Base-by-base conservation (phyloP, 1,139 yeast species). In the Groenewaldozyma auringiensis region DNA sequence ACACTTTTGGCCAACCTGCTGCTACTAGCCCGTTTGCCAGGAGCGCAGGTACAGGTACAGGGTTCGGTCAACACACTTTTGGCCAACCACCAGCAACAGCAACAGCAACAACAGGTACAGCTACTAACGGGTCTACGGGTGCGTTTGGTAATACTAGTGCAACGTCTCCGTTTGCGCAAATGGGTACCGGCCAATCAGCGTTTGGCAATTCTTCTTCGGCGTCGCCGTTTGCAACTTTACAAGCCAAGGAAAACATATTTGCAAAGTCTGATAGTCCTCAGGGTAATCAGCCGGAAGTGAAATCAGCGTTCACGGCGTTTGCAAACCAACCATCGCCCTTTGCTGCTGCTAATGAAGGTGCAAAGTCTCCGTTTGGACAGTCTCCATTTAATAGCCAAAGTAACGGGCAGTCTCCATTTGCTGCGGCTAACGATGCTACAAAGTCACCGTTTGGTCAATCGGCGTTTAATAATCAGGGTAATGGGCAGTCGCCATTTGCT, bases 211-310 rank as follows among this genome's bases (percentile, higher is more conserved):
- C 41, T 18, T 21, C 45, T 13, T 16, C 41, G 13, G 18, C 40
- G 16, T 43, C 46, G 21, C 43, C 46, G 6, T 43, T 43, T 17
- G 48, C 46, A 17, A 44, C 34, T 40, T 27, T 46, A 11, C 43
- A 55, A 3, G 51, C 50, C 37, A 55, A 55, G 2, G 35, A 50
- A 2, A 49, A 41, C n/a, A n/a, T n/a, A n/a, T n/a, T n/a, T n/a
- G n/a, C n/a, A n/a, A n/a, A n/a, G n/a, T n/a, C n/a, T n/a, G n/a
- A n/a, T n/a, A n/a, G n/a, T n/a, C n/a, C n/a, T n/a, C n/a, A n/a
- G n/a, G n/a, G n/a, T n/a, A n/a, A n/a, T n/a, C n/a, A n/a, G n/a
- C n/a, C n/a, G n/a, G n/a, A n/a, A n/a, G n/a, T n/a, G n/a, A n/a
- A n/a, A n/a, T n/a, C n/a, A 14, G 35, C 42, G 4, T 4, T 6